Evolutionary conservation across 495 filamentous ascomycete species (phyloP), one percentile per base, ranked within the genome.

Genomic region (Aspergillus biplanus): DNA sequence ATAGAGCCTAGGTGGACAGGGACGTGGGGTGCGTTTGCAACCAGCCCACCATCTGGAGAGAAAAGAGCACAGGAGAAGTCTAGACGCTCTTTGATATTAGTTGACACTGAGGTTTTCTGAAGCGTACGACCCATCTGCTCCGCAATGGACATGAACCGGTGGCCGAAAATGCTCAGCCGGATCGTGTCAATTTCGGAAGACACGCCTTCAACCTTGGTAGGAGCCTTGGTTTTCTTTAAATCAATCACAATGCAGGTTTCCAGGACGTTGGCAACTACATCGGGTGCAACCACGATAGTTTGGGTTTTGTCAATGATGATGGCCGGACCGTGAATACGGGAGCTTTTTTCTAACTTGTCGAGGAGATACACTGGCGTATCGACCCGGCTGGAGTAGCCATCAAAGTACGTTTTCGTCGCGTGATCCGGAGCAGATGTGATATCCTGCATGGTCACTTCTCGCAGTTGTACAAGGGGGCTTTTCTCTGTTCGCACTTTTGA

Each of bases 71-170:
- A 99, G 2, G 93, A 97, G 67, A 97, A 99, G 69, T 99, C 95
- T 5, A 99, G 84, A 3, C 95, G 88, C 75, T 99, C 95, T 69
- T 99, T 99, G 69, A 99, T 95, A 71, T 99, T 99, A 5, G 95
- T 99, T 61, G 91, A 96, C 52, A 99, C 95, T 65, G 91, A 94
- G 0, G 95, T 99, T 83, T 97, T 99, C 67, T 98, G 95, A 33
- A 99, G 80, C 3, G 95, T 93, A 58, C 92, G 82, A 5, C 95
- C 95, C 94, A 97, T 98, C 73, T 97, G 94, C 76, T 99, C 95
- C 4, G 95, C 95, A 71, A 99, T 98, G 12, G 94, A 93, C 95
- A 99, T 99, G 79, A 99, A 99, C 1, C 95, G 82, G 73, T 99
- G 93, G 1, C 92, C 92, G 68, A 99, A 99, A 62, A 99, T 96